Percentiles rank a stretch among this genome's conserved stretches.
Conservation (phyloP, 139 green algal genomes). For the Tetraselmis striata region DNA sequence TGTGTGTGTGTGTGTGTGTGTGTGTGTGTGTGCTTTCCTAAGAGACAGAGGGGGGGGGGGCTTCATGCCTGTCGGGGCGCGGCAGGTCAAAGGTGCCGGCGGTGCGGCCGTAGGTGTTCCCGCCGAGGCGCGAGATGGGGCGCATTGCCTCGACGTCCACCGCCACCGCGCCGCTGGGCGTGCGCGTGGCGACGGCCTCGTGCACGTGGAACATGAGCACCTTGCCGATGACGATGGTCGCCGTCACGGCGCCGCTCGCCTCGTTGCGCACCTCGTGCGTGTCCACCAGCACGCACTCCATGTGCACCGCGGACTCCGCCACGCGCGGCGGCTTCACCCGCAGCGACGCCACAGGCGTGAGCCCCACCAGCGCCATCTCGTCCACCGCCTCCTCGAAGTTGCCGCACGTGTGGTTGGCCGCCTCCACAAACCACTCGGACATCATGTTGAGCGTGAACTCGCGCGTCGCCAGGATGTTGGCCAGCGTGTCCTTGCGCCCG, state of each 20-base stretch:
- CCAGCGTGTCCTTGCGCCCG: conserved; percentile 78
- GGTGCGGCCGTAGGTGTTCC: conserved; percentile 58
- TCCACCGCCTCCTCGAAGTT: conserved; percentile 67
- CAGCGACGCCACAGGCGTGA: conserved; percentile 66
- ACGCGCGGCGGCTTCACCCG: conserved; percentile 75
- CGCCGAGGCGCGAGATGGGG: conserved; percentile 63
- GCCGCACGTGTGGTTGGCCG: conserved; percentile 88
- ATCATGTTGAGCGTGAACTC: conserved; percentile 93
- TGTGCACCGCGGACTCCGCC: conserved; percentile 72
- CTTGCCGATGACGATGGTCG: conserved; percentile 75
- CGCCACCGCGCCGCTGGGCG: conserved; percentile 51
- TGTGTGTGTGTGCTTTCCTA: no score
- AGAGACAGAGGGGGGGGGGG: neutral
- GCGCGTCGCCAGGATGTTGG: conserved; percentile 82
- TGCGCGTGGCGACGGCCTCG: conserved; percentile 46
- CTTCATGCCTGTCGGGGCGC: neutral
- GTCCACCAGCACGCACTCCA: conserved; percentile 78
- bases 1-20: no score
- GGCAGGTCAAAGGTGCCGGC: neutral
- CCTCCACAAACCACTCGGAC: conserved; percentile 91
- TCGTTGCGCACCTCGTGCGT: conserved; percentile 57
- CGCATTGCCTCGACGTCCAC: conserved; percentile 56
- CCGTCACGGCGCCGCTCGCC: conserved; percentile 29
- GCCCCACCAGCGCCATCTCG: conserved; percentile 68
- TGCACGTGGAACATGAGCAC: conserved; percentile 77